Base-by-base conservation (phyloP, 73 alveolate genomes). In the Paramecium tetraurelia region DNA sequence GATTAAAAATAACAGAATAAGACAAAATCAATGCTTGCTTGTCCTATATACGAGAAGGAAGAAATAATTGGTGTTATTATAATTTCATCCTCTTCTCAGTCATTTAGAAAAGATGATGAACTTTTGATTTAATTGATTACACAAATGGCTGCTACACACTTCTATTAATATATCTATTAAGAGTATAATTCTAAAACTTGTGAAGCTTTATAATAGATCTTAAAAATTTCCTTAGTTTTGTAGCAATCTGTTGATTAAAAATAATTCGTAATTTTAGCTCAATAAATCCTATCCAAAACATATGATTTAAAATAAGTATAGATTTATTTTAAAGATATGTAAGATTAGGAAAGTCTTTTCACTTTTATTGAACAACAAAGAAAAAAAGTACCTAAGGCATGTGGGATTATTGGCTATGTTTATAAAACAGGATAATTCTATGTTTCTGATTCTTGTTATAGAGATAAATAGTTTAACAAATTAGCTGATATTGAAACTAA, bases 31-130 rank as follows among this genome's bases (percentile, higher is more conserved):
- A 9, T 75, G 38, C 18, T 75, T 7, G 58, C 59, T 40, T 29
- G 63, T 75, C 87, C 87, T 3, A 33, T 75, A 9, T 33, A 14
- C n/a, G 57, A 29, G 38, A 75, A 29, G 7, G 46, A 68, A 12
- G 46, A 68, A 0, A 68, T 33, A 6, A 31, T 68, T 31, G 59
- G 57, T 35, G 58, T 29, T 5, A 75, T 75, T 1, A 33, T 75
- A 2, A 20, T 75, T 4, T 36, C 57, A 3, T 21, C 41, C 0
- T 0, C 21, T 33, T 36, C 4, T 1, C 10, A 75, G 10, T 7
- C 4, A 33, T 75, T 75, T 36, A 75, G 10, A 40, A 75, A 75
- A 20, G 87, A 75, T 31, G 87, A 75, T 75, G 87, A 75, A 75
- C 8, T 16, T 36, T 20, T 75, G 11, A 33, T 75, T 2, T 75